A percentile compares a stretch with the other conserved stretches of the same genome.
These are phyloP conservation scores for Psidium guajava DNA, from an alignment of 345 rosid genomes.

Conservation along the genomic window DNA sequence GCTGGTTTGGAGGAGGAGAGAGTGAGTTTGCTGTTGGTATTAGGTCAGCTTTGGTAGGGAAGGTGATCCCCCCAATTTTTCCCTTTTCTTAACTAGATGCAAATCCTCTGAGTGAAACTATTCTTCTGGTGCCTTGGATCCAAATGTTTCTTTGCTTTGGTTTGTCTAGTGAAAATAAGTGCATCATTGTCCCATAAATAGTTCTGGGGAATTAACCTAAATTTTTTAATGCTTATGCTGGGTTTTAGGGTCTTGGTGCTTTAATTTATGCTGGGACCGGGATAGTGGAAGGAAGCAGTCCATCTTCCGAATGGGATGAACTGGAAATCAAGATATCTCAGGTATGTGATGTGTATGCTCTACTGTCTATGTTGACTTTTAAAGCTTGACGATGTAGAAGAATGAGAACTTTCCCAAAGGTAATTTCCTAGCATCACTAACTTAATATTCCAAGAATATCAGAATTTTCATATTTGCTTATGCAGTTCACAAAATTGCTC, in stretches of 20 bases:
- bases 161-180: neutral
- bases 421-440: neutral
- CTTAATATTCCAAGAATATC: neutral
- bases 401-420: neutral
- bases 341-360: constrained; percentile 15
- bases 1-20: constrained; percentile 93
- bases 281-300: constrained; percentile 74
- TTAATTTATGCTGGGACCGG: constrained; percentile 82
- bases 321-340: constrained; percentile 87
- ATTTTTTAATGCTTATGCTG: neutral
- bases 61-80: constrained; percentile 22
- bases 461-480: neutral
- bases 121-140: neutral
- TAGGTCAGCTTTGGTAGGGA: constrained; percentile 74
- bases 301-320: constrained; percentile 81
- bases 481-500: constrained; percentile 71
- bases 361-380: neutral
- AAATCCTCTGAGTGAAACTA: neutral
- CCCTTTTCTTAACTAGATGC: neutral
- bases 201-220: neutral
- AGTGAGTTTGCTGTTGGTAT: constrained; percentile 93
- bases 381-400: neutral
- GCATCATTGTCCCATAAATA: neutral
- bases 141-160: neutral
- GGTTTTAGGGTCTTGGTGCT: constrained; percentile 58